Evolutionary conservation across 2,329 filamentous ascomycete genomes (phyloP).

Genomic region (Botrytis elliptica): DNA sequence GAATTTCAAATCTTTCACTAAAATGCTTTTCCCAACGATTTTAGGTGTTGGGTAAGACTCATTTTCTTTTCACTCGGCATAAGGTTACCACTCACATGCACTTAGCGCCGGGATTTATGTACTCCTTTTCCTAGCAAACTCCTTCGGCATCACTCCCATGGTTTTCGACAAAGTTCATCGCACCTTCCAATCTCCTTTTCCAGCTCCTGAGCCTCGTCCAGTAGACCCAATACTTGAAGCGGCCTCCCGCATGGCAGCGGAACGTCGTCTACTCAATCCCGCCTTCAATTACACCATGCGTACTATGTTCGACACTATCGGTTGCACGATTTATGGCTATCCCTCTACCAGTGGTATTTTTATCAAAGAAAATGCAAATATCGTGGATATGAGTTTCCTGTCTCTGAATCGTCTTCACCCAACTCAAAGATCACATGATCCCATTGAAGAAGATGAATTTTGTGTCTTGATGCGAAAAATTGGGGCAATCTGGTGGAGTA

Average conservation of each 20-base stretch:
- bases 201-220: not conserved
- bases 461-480: not conserved
- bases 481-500: slow-evolving; percentile 6
- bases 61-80: not conserved
- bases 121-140: not conserved
- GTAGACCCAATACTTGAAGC: not conserved
- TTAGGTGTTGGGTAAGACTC: not conserved
- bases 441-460: not conserved
- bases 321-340: not conserved
- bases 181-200: not conserved
- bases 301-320: not conserved
- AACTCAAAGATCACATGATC: not conserved
- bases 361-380: not conserved
- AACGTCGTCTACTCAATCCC: not conserved
- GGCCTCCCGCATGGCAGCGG: not conserved
- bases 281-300: not conserved
- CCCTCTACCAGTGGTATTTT: slow-evolving; percentile 1
- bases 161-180: not conserved
- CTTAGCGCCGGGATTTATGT: not conserved
- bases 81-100: not conserved
- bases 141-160: not conserved
- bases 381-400: not conserved
- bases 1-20: not conserved
- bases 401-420: not conserved
- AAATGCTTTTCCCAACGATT: not conserved